A percentile compares a stretch with the other conserved stretches of the same genome.
Evolutionary conservation across 2,329 filamentous ascomycete genomes (phyloP).

Genomic region (Scedosporium dehoogii): DNA sequence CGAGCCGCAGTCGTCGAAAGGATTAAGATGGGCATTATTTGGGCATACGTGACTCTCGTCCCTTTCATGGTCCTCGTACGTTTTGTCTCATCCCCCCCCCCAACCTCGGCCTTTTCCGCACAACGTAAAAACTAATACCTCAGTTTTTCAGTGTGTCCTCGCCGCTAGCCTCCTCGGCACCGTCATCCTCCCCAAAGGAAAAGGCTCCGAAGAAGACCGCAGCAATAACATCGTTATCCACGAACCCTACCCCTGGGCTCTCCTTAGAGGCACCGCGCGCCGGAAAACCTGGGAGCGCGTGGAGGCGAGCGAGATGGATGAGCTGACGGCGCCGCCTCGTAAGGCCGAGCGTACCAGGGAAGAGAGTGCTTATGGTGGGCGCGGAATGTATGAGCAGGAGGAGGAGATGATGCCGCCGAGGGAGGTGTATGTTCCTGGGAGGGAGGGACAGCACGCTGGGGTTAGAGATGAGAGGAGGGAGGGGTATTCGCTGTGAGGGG

Average conservation of each 20-base stretch:
- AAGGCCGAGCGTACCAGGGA: neutral
- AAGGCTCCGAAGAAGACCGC: neutral
- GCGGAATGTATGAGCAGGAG: neutral
- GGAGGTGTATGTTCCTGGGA: neutral
- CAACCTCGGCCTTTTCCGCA: neutral
- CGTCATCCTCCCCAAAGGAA: conserved; percentile 2
- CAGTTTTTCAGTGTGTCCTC: neutral
- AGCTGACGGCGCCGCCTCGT: neutral
- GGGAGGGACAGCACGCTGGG: neutral
- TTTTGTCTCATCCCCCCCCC: neutral
- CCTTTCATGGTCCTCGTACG: conserved; percentile 5
- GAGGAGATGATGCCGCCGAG: neutral
- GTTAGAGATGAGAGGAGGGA: neutral
- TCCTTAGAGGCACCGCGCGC: neutral
- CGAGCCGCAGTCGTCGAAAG: neutral
- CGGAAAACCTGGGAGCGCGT: neutral
- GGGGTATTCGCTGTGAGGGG: neutral
- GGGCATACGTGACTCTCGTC: conserved; percentile 1
- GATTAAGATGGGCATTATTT: conserved; percentile 1
- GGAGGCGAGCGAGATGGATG: neutral
- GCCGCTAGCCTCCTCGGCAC: neutral
- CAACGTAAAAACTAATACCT: neutral
- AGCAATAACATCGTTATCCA: conserved; percentile 1
- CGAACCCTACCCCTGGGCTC: neutral
- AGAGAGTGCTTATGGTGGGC: neutral